Evolutionary conservation across 2,329 filamentous ascomycete genomes (phyloP).

Genomic region (Penicillium sp.): DNA sequence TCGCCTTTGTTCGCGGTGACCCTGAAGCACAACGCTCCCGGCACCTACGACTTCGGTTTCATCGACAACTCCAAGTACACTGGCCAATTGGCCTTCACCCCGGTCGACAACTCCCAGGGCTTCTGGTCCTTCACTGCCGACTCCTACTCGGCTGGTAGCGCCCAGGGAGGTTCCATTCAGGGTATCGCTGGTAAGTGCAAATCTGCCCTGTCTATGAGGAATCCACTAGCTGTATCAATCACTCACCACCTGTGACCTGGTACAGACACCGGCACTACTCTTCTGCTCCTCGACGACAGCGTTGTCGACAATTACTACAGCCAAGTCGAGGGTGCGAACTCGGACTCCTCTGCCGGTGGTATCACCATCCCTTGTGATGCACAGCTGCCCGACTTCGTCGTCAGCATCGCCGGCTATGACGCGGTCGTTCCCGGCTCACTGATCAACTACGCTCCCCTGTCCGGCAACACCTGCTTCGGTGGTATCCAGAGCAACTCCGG

Average conservation of each 20-base stretch:
- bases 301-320: slow-evolving; percentile 57
- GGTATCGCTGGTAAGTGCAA: slow-evolving; percentile 48
- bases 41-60: slow-evolving; percentile 54
- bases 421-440: slow-evolving; percentile 49
- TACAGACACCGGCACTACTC: slow-evolving; percentile 62
- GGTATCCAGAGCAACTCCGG: slow-evolving; percentile 62
- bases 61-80: slow-evolving; percentile 55
- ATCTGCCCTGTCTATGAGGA: too few relatives aligned
- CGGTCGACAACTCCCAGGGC: slow-evolving; percentile 52
- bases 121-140: slow-evolving; percentile 58
- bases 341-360: slow-evolving; percentile 47
- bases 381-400: slow-evolving; percentile 48
- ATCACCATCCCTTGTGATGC: slow-evolving; percentile 51
- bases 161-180: slow-evolving; percentile 36
- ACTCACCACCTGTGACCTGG: neutral
- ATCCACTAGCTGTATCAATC: too few relatives aligned
- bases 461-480: slow-evolving; percentile 59
- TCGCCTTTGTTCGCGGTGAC: slow-evolving; percentile 50
- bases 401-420: slow-evolving; percentile 46
- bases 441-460: slow-evolving; percentile 49
- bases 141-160: slow-evolving; percentile 52
- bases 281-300: slow-evolving; percentile 52
- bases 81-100: slow-evolving; percentile 52
- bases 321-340: slow-evolving; percentile 48
- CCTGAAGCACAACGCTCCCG: slow-evolving; percentile 49